Percentiles rank a stretch among this genome's conserved stretches.
Conservation (phyloP, 257 asterid species). For the Nicotiana tabacum region DNA sequence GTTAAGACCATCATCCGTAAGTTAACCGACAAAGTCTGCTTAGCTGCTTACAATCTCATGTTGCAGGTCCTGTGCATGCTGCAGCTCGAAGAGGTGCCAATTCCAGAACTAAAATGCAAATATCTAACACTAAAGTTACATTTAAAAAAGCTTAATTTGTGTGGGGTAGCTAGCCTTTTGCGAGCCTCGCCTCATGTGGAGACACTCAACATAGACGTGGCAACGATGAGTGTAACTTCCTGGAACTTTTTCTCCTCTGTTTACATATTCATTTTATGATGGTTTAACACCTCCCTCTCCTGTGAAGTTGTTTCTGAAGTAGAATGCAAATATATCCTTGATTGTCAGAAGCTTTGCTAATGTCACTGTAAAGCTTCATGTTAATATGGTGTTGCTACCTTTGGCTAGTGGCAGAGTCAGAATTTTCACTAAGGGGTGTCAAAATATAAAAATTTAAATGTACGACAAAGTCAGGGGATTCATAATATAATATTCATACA, state of each 20-base stretch:
- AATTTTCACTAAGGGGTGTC: too few relatives aligned
- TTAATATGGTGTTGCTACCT: too few relatives aligned
- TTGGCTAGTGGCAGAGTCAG: too few relatives aligned
- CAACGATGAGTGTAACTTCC: not conserved
- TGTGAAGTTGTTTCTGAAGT: not conserved
- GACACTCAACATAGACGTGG: not conserved
- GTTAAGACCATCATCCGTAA: not conserved
- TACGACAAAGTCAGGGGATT: too few relatives aligned
- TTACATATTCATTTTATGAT: not conserved
- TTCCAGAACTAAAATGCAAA: not conserved
- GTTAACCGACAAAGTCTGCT: too few relatives aligned
- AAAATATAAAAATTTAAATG: too few relatives aligned
- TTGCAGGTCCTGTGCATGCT: not conserved
- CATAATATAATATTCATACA: too few relatives aligned
- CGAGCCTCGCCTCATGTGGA: not conserved
- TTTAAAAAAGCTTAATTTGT: not conserved
- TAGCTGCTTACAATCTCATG: too few relatives aligned
- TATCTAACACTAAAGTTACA: not conserved
- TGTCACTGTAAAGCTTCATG: too few relatives aligned
- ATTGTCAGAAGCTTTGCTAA: too few relatives aligned
- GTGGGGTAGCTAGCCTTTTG: not conserved
- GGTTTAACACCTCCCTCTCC: not conserved
- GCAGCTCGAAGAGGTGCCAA: not conserved
- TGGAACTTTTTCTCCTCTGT: not conserved
- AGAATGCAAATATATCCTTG: not conserved